Percentiles rank a stretch among this genome's conserved stretches.
phyloP scores from a whole-genome alignment of 768 basidiomycete genomes.

The Sarcodon sp. region DNA sequence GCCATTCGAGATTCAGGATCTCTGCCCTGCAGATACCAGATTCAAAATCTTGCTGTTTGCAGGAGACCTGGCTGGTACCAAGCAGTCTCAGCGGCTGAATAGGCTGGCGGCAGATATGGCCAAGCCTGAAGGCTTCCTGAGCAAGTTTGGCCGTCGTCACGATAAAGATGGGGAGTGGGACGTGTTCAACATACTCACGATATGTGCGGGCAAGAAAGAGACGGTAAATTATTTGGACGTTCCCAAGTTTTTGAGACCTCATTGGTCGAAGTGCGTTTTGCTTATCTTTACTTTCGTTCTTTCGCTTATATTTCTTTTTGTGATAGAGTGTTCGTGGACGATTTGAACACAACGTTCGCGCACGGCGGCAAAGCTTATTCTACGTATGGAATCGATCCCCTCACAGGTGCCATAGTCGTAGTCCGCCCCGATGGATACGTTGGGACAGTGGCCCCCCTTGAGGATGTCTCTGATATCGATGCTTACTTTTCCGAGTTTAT shows the following conservation, averaged over 20 bases:
- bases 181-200: conserved; percentile 30
- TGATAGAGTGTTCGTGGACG: conserved; percentile 47
- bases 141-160: conserved; percentile 3
- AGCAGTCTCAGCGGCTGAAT: conserved; percentile 9
- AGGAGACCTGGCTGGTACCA: conserved; percentile 20
- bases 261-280: conserved; percentile 45
- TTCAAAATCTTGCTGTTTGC: conserved; percentile 36
- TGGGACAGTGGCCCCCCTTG: conserved; percentile 39
- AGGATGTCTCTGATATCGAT: conserved; percentile 22
- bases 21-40: conserved; percentile 30
- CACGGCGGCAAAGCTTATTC: conserved; percentile 43
- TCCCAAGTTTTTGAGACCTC: conserved; percentile 31
- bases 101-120: conserved; percentile 10
- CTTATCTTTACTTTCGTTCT: not conserved
- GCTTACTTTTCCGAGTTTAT: conserved; percentile 38
- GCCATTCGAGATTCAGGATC: conserved; percentile 36
- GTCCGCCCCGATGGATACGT: conserved; percentile 61
- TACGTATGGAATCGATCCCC: conserved; percentile 35
- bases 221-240: conserved; percentile 30
- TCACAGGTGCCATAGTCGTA: conserved; percentile 34
- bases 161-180: conserved; percentile 7
- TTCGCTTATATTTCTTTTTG: not conserved
- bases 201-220: conserved; percentile 24
- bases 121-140: conserved; percentile 9
- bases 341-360: conserved; percentile 27